Base-by-base conservation (phyloP, 2,329 filamentous ascomycete genomes). In the Lecanosticta acicola region DNA sequence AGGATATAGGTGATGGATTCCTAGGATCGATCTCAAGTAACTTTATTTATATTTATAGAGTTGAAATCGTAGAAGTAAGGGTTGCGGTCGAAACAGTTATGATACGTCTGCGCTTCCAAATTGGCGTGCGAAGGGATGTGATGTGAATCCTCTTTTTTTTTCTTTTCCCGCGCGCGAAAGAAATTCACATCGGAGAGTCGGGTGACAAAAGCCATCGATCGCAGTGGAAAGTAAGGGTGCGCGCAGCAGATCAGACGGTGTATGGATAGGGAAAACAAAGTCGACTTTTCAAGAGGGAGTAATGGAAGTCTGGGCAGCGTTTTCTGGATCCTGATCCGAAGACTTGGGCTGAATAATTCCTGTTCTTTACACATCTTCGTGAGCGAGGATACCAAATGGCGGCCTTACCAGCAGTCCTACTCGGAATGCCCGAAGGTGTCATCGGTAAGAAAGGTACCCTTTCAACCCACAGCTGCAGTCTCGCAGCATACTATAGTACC, bases 321-420 rank as follows among this genome's bases (percentile, higher is more conserved):
- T 75, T 59, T 75, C 10, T 50, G 71, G 0, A n/a, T n/a, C n/a
- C n/a, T n/a, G 80, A 83, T 49, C 56, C 69, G n/a, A 81, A 83
- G 60, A 79, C 77, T 0, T 83, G 77, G 75, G n/a, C n/a, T 20
- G 51, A 11, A 41, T 54, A 18, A n/a, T 38, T 45, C 16, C n/a
- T 53, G 14, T 53, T 51, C 38, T n/a, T n/a, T n/a, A n/a, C 40
- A 41, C 16, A 26, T 55, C 16, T 46, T 47, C 5, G 32, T 39
- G 10, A 46, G 35, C 32, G n/a, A n/a, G n/a, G n/a, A 50, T 55
- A 13, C 49, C 51, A 3, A 57, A 55, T 40, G 52, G 54, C 13
- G 50, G 52, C 2, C 18, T 53, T 11, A 48, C 40, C 1, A 57
- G 36, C 47, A 10, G 43, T 45, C 4, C 24, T 49, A 2, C 42